phyloP scores from a whole-genome alignment of 805 yeast species.

The Hanseniaspora hatyaiensis region DNA sequence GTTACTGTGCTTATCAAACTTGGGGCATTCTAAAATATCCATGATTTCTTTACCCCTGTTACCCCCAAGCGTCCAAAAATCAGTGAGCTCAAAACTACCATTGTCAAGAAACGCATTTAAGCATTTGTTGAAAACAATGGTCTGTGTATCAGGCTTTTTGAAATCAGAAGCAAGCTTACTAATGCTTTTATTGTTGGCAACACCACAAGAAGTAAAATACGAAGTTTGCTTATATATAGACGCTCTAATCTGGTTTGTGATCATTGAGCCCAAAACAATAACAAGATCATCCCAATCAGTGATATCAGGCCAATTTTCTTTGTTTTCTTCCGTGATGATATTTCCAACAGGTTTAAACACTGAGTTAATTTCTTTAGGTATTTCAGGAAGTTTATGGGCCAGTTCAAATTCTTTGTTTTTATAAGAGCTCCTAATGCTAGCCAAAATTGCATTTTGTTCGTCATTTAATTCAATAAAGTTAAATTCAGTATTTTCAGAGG shows the following conservation, averaged over 20 bases:
- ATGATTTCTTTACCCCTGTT: conserved; percentile 57
- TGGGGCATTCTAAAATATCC: conserved; percentile 40
- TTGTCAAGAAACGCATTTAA: conserved; percentile 42
- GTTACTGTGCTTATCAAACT: conserved; percentile 33
- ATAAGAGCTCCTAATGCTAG: conserved; percentile 21
- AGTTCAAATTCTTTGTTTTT: conserved; percentile 22
- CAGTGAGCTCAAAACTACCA: conserved; percentile 48
- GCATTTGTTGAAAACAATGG: conserved; percentile 46
- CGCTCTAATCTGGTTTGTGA: conserved; percentile 44
- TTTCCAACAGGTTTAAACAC: conserved; percentile 19
- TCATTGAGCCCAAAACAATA: conserved; percentile 51
- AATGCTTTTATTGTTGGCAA: conserved; percentile 61
- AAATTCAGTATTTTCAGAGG: background rate
- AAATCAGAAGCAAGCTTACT: conserved; percentile 82
- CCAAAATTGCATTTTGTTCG: conserved; percentile 17
- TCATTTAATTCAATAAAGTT: conserved; percentile 18
- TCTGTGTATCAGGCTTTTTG: conserved; percentile 77
- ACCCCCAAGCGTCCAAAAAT: conserved; percentile 88
- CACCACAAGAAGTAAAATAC: conserved; percentile 84
- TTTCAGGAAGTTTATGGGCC: conserved; percentile 23
- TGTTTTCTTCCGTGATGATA: conserved; percentile 21
- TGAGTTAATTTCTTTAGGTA: conserved; percentile 18
- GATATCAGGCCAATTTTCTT: conserved; percentile 19
- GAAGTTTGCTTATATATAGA: conserved; percentile 45
- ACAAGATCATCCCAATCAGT: conserved; percentile 76